phyloP scores from a whole-genome alignment of 371 early-diverging fungal species.

The Syncephalastrum racemosum region DNA sequence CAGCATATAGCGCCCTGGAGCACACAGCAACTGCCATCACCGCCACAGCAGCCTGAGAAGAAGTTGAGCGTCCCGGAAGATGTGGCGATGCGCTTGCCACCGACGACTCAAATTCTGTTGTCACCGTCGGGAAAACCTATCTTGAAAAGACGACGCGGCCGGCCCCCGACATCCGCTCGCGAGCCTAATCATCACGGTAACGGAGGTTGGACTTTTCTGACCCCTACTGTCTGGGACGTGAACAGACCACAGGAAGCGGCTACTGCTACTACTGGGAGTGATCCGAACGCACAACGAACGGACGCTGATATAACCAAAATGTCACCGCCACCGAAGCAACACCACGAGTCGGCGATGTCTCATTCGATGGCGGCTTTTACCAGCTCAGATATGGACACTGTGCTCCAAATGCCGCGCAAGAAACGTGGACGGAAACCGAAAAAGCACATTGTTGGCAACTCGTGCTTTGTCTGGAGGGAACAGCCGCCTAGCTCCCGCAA shows the following conservation, averaged over 20 bases:
- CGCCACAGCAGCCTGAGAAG: slow-evolving; percentile 10
- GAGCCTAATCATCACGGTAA: slow-evolving; percentile 28
- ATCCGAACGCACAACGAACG: too few relatives aligned
- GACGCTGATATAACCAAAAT: background rate
- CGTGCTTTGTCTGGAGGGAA: slow-evolving; percentile 51
- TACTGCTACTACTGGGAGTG: background rate
- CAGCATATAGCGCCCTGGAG: slow-evolving; percentile 13
- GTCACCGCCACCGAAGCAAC: background rate
- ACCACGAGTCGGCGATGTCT: slow-evolving; percentile 15
- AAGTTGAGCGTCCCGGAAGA: too few relatives aligned
- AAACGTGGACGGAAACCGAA: slow-evolving; percentile 53
- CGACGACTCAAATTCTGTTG: slow-evolving; percentile 32
- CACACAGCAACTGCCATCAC: slow-evolving; percentile 10
- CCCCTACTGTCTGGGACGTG: slow-evolving; percentile 50
- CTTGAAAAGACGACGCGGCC: slow-evolving; percentile 44
- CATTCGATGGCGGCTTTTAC: slow-evolving; percentile 43
- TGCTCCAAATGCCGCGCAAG: slow-evolving; percentile 40
- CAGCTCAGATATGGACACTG: slow-evolving; percentile 41
- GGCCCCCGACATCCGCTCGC: slow-evolving; percentile 33
- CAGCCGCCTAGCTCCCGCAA: slow-evolving; percentile 4
- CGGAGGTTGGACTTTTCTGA: slow-evolving; percentile 46
- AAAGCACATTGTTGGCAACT: slow-evolving; percentile 47
- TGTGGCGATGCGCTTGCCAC: background rate
- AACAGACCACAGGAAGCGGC: slow-evolving; percentile 11
- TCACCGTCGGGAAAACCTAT: slow-evolving; percentile 36